Base-by-base conservation (phyloP, 2,329 filamentous ascomycete species). In the Coniochaeta ligniaria region DNA sequence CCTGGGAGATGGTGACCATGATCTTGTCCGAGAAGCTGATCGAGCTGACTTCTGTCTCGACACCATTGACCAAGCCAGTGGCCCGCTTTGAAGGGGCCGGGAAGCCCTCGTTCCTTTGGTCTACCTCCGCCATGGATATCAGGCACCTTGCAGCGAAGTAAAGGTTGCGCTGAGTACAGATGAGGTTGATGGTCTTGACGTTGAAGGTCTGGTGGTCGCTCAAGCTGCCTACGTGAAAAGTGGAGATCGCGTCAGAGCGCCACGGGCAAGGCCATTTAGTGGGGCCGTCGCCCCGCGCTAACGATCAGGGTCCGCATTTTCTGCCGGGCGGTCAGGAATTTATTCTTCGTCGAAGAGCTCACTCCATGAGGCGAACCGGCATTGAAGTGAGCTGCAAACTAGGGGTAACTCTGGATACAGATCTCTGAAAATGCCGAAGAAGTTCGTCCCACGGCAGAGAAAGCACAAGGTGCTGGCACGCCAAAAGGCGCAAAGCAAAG, bases 21-120 rank as follows among this genome's bases (percentile, higher is more conserved):
- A 99, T 92, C 75, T 92, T 96, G 81, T 98, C 95, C 9, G 87
- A 82, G 75, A 98, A 98, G 67, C 81, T 85, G 59, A 92, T 79
- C 12, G 82, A 82, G 43, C 85, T 87, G 36, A 91, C 87, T 65
- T 92, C 86, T 1, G 95, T 98, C 38, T 81, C 73, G 24, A 88
- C 73, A 33, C 85, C 86, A 63, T 88, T 85, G 63, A 97, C 84
- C 3, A 79, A 71, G 2, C 88, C 87, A 1, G 80, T 79, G 16
- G 79, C 80, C 63, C 80, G 79, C 58, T 82, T 86, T 2, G 84
- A 87, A 12, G 78, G 75, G 3, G 87, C 89, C 17, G 91, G 90
- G 68, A 91, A 96, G 0, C 83, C 76, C n/a, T 84, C 80, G 52
- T 76, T 71, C 43, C 75, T 73, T 16, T 83, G 69, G 20, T 76